A percentile compares a stretch with the other conserved stretches of the same genome.
Conservation (phyloP, 2,329 filamentous ascomycete species). For the Helicocarpus griseus region DNA sequence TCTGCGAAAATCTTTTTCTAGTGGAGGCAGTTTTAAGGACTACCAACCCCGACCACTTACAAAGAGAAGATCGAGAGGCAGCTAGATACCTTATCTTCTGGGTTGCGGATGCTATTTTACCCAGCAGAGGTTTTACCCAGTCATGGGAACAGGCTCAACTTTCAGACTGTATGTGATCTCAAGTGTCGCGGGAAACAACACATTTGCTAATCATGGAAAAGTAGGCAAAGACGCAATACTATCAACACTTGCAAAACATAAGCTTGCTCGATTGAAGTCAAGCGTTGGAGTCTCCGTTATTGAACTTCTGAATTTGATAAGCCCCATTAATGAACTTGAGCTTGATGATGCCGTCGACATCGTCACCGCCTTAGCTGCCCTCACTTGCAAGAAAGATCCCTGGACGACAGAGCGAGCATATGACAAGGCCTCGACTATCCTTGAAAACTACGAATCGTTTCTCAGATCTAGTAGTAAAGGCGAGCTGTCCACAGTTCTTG, state of each 20-base stretch:
- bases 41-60: constrained; percentile 12
- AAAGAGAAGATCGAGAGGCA: constrained; percentile 17
- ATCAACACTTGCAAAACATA: constrained; percentile 12
- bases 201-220: not conserved
- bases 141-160: constrained; percentile 18
- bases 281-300: constrained; percentile 24
- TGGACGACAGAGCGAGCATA: constrained; percentile 25
- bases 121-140: constrained; percentile 23
- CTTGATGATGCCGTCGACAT: constrained; percentile 16
- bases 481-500: constrained; percentile 16
- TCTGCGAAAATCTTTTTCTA: constrained; percentile 24
- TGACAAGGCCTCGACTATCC: constrained; percentile 12
- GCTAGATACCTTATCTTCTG: constrained; percentile 23
- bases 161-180: constrained; percentile 9
- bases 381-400: constrained; percentile 23
- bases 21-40: constrained; percentile 17
- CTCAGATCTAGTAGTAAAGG: constrained; percentile 3
- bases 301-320: constrained; percentile 11
- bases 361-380: constrained; percentile 25
- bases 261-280: constrained; percentile 18
- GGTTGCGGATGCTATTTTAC: constrained; percentile 22
- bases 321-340: constrained; percentile 15
- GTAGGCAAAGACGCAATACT: constrained; percentile 13
- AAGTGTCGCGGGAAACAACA: not conserved
- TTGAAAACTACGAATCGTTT: constrained; percentile 10